Percentiles rank a stretch among this genome's conserved stretches.
Evolutionary conservation across 495 filamentous ascomycete genomes (phyloP).

Genomic region (Talaromyces thailandensis): DNA sequence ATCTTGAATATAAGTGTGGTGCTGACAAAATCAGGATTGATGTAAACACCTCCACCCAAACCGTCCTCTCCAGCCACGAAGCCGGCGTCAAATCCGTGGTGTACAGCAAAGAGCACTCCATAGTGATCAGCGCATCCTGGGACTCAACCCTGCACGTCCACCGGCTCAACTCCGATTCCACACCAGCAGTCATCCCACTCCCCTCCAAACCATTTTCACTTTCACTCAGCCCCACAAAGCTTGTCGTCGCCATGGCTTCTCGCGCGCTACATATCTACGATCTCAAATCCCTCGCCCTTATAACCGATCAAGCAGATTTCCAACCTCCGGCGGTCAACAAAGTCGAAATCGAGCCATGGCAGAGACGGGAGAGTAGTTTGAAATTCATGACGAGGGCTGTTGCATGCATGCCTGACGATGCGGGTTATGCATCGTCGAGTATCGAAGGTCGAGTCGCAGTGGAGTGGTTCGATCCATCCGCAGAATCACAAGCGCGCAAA

Average conservation of each 20-base stretch:
- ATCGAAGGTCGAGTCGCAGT: slow-evolving; percentile 95
- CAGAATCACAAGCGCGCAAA: slow-evolving; percentile 78
- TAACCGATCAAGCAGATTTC: slow-evolving; percentile 40
- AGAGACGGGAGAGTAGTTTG: slow-evolving; percentile 79
- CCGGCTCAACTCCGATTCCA: slow-evolving; percentile 36
- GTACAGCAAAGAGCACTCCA: slow-evolving; percentile 63
- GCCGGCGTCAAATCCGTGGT: slow-evolving; percentile 73
- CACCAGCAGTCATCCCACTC: slow-evolving; percentile 53
- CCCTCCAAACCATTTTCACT: slow-evolving; percentile 83
- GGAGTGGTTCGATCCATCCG: slow-evolving; percentile 90
- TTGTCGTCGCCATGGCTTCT: slow-evolving; percentile 93
- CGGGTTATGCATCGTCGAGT: slow-evolving; percentile 76
- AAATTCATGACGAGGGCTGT: slow-evolving; percentile 94
- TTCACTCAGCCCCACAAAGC: slow-evolving; percentile 67
- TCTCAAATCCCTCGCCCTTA: slow-evolving; percentile 52
- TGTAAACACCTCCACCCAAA: slow-evolving; percentile 60
- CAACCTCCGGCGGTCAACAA: slow-evolving; percentile 21
- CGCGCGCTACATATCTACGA: slow-evolving; percentile 90
- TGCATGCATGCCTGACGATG: slow-evolving; percentile 93
- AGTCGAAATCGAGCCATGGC: slow-evolving; percentile 68
- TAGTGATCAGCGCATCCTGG: slow-evolving; percentile 88
- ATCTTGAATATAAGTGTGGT: neutral
- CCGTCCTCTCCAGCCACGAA: slow-evolving; percentile 66
- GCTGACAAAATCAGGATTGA: slow-evolving; percentile 48
- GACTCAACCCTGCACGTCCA: slow-evolving; percentile 84